Evolutionary conservation across 129 eudicot species (phyloP), one percentile per base, ranked within the genome.

Genomic region (Dittrichia graveolens): DNA sequence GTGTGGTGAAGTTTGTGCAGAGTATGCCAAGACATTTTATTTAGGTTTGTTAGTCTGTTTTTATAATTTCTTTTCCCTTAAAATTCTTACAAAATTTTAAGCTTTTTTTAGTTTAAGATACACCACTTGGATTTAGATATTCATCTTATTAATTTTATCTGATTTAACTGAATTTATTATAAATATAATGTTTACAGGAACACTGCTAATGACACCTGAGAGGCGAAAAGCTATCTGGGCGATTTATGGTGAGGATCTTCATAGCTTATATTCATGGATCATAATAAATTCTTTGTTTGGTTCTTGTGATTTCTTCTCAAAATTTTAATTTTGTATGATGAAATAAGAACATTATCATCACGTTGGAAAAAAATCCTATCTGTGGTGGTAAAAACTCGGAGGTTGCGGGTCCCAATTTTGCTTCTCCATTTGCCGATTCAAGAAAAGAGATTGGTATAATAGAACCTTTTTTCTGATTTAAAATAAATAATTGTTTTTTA

Each of bases 1-100:
- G 68, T 95, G 99, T 76, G 87, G 97, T 7, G 97, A 95, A 88
- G 97, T 95, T 62, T 95, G 99, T 85, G 99, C 97, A 8, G 99
- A 95, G 55, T 95, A 95, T 85, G 99, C 99, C 16, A 95, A 95
- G 84, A 95, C 99, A 31, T 95, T 95, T 88, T 95, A 90, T 86
- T 77, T 95, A 55, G 99, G 99, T 95, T 54, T 67, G 82, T 62
- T 78, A 73, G 86, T 60, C 35, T 69, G 62, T 67, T 69, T 66
- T 72, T 54, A 24, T 24, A 0, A 24, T 24, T 24, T 24, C 0
- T 24, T 24, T 24, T 24, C 31, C 38, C 18, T 54, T 53, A 13
- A 35, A 61, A 47, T 45, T 47, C 60, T 75, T 56, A 11, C 39
- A 63, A 24, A 38, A 54, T 19, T 49, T 49, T 54, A 41, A 24